Evolutionary conservation across 2,329 filamentous ascomycete genomes (phyloP), one percentile per base, ranked within the genome.

Genomic region (Clonostachys rosea): DNA sequence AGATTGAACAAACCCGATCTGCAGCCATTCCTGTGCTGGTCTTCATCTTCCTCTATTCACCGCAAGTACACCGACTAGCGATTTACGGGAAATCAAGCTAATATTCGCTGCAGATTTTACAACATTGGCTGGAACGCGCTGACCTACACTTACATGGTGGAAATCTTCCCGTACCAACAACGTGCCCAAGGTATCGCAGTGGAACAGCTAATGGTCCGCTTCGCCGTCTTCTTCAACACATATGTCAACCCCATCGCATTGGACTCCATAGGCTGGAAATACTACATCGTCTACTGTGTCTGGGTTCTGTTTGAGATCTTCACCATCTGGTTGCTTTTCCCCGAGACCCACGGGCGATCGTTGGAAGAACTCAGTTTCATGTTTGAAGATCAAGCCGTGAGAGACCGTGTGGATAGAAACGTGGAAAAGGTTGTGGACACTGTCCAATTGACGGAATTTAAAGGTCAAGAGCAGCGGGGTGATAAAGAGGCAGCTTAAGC

Each of bases 71-170:
- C n/a, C 13, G 52, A 59, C 17, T 48, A 55, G 68, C 12, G 66
- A 70, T 5, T 73, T 71, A 9, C n/a, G 42, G 37, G 48, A 39
- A 17, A 44, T 24, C 17, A 41, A 24, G 39, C 42, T 4, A 11
- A 34, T 57, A 30, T 30, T 10, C 65, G 61, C 24, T 30, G 24
- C 46, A 66, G 73, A 34, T 67, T 65, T 54, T 79, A 78, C 57
- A 77, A 77, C 51, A 66, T 78, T 43, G 75, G 71, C 12, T 76
- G 76, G 60, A 78, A 77, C 47, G 70, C 76, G 5, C 62, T 79
- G 30, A 72, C 74, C 0, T 55, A 53, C 17, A 46, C 52, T 4
- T 57, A 57, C 50, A 47, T 50, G 8, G 48, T 52, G 10, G 54
- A 57, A 44, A 56, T 57, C 24, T 56, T 53, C 42, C 55, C 52